phyloP scores from a whole-genome alignment of 352 stramenopile genomes.

The Pythium brachiatum region DNA sequence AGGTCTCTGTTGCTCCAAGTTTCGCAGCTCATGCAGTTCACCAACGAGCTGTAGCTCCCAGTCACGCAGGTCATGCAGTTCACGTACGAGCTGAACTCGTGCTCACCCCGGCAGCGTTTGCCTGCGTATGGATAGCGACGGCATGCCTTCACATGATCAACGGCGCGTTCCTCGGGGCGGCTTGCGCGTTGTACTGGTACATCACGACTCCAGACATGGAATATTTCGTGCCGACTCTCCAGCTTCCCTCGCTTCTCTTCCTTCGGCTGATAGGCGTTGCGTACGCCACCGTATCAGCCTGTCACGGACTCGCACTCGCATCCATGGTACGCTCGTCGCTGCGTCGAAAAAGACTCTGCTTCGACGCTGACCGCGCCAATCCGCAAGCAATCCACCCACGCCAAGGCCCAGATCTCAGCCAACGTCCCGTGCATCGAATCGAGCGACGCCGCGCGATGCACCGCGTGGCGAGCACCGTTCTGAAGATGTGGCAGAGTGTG shows the following conservation, averaged over 20 bases:
- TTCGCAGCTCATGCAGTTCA: too few species aligned
- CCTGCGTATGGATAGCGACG: neutral
- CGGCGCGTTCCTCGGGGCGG: neutral
- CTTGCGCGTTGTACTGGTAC: slow-evolving; percentile 16
- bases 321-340: neutral
- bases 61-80: too few species aligned
- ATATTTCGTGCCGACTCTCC: slow-evolving; percentile 8
- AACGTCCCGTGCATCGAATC: neutral
- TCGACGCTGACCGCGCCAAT: neutral
- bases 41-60: too few species aligned
- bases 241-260: neutral
- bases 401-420: too few species aligned
- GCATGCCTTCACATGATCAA: slow-evolving; percentile 4
- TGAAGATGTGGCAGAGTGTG: neutral
- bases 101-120: neutral
- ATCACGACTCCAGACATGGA: slow-evolving; percentile 12
- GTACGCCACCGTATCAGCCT: neutral
- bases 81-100: neutral
- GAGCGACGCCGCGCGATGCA: neutral
- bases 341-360: neutral
- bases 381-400: neutral
- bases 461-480: neutral
- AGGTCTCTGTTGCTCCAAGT: too few species aligned
- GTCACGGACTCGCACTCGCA: neutral
- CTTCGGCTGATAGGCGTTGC: neutral